Base-by-base conservation (phyloP, 352 stramenopile genomes). In the Pythium angustatum region DNA sequence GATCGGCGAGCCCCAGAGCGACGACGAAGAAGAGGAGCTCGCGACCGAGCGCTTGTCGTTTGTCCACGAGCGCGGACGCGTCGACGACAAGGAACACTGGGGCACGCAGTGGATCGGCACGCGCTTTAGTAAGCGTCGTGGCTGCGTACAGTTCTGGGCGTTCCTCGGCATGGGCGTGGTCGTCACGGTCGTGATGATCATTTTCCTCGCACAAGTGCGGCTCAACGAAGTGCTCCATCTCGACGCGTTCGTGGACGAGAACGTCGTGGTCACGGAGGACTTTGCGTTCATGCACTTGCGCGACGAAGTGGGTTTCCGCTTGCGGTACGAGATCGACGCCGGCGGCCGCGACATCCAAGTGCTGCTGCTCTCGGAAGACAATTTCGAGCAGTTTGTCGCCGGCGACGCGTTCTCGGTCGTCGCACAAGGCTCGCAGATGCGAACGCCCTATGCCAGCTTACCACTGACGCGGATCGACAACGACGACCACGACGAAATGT, bases 181-280 rank as follows among this genome's bases (percentile, higher is more conserved):
- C 69, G 27, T 80, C 26, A 58, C 45, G 5, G 48, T 58, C n/a
- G 56, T 77, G n/a, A 71, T 77, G 59, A 40, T 65, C 19, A 28
- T 73, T n/a, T 77, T 70, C 34, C 51, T 80, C 26, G 52, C 69
- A 31, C 40, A 64, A 17, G 34, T 80, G n/a, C 55, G 59, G 14
- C 54, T 77, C 8, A 85, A 87, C 45, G 82, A 89, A 43, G 82
- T 91, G 51, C 64, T 89, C 19, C 82, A 91, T 43, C 41, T 91
- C 14, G 79, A 87, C 52, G 82, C 79, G 14, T 89, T 91, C 43
- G 69, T 72, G 2, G 74, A 76, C 15, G 28, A 85, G 12, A 62
- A 88, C 22, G 78, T 88, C 5, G 64, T 80, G 9, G 34, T 91
- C 21, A 77, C 64, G 10, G 27, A 79, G 12, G 78, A 91, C 62